Conservation (phyloP, 768 basidiomycete species). For the Krasilnikovozyma curviuscula region DNA sequence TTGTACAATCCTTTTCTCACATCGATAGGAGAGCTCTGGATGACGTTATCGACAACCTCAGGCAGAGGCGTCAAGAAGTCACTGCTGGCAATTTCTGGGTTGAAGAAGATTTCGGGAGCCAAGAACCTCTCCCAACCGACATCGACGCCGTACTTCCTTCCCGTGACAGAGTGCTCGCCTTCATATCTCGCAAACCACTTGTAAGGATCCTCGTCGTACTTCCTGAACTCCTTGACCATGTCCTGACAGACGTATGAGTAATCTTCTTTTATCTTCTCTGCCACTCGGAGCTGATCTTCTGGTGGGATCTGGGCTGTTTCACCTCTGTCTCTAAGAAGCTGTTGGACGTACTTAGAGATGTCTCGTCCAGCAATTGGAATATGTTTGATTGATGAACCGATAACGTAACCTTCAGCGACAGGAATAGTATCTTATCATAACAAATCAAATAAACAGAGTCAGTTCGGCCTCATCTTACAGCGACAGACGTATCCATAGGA, state of each 20-base stretch:
- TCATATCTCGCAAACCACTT: slow-evolving; percentile 88
- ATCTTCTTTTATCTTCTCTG: slow-evolving; percentile 89
- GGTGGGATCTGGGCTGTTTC: slow-evolving; percentile 79
- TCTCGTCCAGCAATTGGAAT: slow-evolving; percentile 97
- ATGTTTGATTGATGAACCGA: slow-evolving; percentile 95
- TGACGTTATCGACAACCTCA: slow-evolving; percentile 86
- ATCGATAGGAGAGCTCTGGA: slow-evolving; percentile 89
- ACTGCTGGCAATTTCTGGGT: slow-evolving; percentile 93
- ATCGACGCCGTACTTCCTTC: slow-evolving; percentile 85
- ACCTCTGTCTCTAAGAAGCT: slow-evolving; percentile 83
- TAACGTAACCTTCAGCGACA: slow-evolving; percentile 83
- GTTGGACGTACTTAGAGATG: slow-evolving; percentile 89
- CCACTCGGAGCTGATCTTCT: slow-evolving; percentile 81
- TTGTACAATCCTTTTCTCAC: slow-evolving; percentile 92
- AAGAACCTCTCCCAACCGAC: slow-evolving; percentile 98
- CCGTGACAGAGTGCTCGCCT: slow-evolving; percentile 80
- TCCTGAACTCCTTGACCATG: slow-evolving; percentile 95
- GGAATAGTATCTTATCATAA: slow-evolving; percentile 47
- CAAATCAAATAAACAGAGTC: not conserved
- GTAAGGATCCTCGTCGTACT: slow-evolving; percentile 88
- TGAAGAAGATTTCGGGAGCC: slow-evolving; percentile 98
- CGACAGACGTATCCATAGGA: too few species aligned
- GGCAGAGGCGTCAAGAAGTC: slow-evolving; percentile 94
- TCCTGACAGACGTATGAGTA: slow-evolving; percentile 98
- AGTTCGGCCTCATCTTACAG: too few species aligned